These are phyloP conservation scores for Plantago lanceolata DNA, from an alignment of 305 asterid species.

Conservation along the genomic window DNA sequence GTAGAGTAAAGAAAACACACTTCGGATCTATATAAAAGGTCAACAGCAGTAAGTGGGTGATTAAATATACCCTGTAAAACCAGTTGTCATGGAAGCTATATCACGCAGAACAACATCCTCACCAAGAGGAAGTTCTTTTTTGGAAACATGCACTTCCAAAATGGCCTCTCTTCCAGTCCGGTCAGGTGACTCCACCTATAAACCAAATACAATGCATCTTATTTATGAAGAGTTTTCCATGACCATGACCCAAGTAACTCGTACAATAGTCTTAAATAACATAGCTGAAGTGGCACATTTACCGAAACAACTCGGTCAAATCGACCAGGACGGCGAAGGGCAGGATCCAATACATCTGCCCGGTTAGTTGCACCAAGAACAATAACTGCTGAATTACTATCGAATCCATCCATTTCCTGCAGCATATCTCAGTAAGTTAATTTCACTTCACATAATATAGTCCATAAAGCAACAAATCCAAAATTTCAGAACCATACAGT, in stretches of 20 bases:
- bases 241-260: constrained; percentile 4
- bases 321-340: constrained; percentile 99
- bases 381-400: constrained; percentile 95
- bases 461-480: constrained; percentile 9
- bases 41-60: constrained; percentile 23
- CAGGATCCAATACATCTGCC: constrained; percentile 95
- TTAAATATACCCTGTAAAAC: constrained; percentile 87
- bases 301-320: constrained; percentile 98
- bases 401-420: constrained; percentile 99
- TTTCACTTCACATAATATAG: constrained; percentile 22
- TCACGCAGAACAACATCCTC: constrained; percentile 71
- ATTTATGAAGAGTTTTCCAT: constrained; percentile 2
- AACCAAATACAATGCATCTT: constrained; percentile 24
- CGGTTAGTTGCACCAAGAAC: constrained; percentile 99
- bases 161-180: constrained; percentile 94
- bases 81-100: constrained; percentile 95
- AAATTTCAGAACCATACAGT: constrained; percentile 55
- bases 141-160: constrained; percentile 79
- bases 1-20: constrained; percentile 22
- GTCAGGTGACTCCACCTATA: constrained; percentile 97
- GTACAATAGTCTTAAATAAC: constrained; percentile 13
- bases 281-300: constrained; percentile 21
- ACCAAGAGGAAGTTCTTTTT: constrained; percentile 91
- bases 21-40: constrained; percentile 14
- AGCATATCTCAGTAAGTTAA: constrained; percentile 28